Conservation (phyloP, 495 filamentous ascomycete genomes). For the Penicillium salamii region DNA sequence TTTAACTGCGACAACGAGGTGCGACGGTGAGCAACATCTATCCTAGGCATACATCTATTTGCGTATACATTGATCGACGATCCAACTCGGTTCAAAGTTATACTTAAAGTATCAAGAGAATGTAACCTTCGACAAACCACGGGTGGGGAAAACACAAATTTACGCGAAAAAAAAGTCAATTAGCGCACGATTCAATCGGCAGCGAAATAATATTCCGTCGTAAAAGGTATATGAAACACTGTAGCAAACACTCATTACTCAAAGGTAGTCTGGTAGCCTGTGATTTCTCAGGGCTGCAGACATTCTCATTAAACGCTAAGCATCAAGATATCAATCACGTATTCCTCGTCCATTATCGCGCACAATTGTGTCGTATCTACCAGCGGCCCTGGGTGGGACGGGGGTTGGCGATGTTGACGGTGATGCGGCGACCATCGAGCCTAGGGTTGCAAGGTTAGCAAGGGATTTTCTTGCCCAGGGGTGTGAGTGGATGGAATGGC, state of each 20-base stretch:
- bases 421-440: slow-evolving; percentile 14
- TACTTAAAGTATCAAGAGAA: too few relatives aligned
- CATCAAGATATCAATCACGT: slow-evolving; percentile 5
- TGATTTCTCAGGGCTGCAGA: background rate
- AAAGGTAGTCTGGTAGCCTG: background rate
- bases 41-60: too few relatives aligned
- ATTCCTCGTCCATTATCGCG: background rate
- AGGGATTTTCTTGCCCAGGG: background rate
- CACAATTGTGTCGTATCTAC: slow-evolving; percentile 2
- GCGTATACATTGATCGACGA: too few relatives aligned
- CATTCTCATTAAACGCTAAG: slow-evolving; percentile 5
- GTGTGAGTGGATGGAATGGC: too few relatives aligned
- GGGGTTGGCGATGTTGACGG: slow-evolving; percentile 15
- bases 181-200: background rate
- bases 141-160: background rate
- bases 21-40: too few relatives aligned
- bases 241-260: slow-evolving; percentile 5
- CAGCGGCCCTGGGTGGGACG: slow-evolving; percentile 1
- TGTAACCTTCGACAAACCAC: too few relatives aligned
- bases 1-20: too few relatives aligned
- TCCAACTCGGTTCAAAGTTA: too few relatives aligned
- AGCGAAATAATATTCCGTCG: slow-evolving; percentile 1
- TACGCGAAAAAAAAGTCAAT: background rate
- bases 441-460: slow-evolving; percentile 4
- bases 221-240: slow-evolving; percentile 5